These are phyloP conservation scores for Handroanthus guayacan DNA, from an alignment of 257 asterid genomes.

Conservation along the genomic window DNA sequence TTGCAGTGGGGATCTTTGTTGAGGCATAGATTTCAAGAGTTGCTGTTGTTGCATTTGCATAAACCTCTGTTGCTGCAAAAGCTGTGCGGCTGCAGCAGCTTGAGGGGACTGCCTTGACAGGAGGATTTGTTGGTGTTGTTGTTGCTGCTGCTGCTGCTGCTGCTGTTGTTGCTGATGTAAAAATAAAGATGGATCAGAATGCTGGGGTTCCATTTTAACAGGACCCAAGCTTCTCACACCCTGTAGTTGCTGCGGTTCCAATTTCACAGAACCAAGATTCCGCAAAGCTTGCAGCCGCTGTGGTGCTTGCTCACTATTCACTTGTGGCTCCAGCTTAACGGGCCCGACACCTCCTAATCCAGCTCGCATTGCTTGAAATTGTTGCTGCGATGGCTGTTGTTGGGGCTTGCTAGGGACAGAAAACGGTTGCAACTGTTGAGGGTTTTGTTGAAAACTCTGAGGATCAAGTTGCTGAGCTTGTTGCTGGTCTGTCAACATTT, in stretches of 20 bases:
- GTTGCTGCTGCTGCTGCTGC: slow-evolving; percentile 68
- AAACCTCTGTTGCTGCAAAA: slow-evolving; percentile 81
- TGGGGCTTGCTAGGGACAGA: slow-evolving; percentile 62
- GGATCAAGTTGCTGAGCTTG: slow-evolving; percentile 62
- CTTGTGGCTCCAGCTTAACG: slow-evolving; percentile 71
- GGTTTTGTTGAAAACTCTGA: slow-evolving; percentile 66
- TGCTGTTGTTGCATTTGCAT: slow-evolving; percentile 87
- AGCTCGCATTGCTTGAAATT: slow-evolving; percentile 66
- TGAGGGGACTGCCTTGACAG: slow-evolving; percentile 67
- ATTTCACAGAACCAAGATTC: slow-evolving; percentile 63
- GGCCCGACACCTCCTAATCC: slow-evolving; percentile 68
- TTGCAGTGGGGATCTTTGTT: slow-evolving; percentile 72
- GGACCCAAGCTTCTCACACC: slow-evolving; percentile 64
- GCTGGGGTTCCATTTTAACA: slow-evolving; percentile 76
- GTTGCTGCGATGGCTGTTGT: slow-evolving; percentile 59
- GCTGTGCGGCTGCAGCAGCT: slow-evolving; percentile 80
- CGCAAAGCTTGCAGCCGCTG: slow-evolving; percentile 64
- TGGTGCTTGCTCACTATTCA: slow-evolving; percentile 59
- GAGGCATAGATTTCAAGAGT: slow-evolving; percentile 76
- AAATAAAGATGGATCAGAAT: slow-evolving; percentile 68
- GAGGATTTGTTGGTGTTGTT: slow-evolving; percentile 71
- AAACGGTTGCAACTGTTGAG: slow-evolving; percentile 62
- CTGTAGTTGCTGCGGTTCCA: slow-evolving; percentile 78
- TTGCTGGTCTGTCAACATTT: slow-evolving; percentile 61
- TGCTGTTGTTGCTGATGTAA: slow-evolving; percentile 76